These are phyloP conservation scores for Penicillium verhagenii DNA, from an alignment of 495 filamentous ascomycete species.

Conservation along the genomic window DNA sequence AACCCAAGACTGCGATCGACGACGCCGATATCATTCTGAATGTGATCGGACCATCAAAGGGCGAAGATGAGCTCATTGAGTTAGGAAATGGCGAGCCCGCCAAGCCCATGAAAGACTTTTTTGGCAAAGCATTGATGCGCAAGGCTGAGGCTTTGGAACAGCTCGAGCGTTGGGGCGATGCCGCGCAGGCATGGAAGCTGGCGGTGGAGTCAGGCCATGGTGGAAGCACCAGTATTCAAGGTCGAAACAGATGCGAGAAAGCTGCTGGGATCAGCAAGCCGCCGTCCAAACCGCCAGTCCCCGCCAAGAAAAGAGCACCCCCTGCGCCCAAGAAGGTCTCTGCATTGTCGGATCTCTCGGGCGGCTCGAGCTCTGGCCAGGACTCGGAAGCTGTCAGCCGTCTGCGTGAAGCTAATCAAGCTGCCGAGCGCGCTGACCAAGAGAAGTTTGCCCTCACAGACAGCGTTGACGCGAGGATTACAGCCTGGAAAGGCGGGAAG, in stretches of 20 bases:
- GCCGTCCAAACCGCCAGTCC: conserved; percentile 31
- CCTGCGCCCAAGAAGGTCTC: conserved; percentile 41
- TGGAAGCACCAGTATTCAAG: conserved; percentile 76
- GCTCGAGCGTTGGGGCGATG: conserved; percentile 90
- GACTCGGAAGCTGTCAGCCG: conserved; percentile 66
- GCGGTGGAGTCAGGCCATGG: conserved; percentile 84
- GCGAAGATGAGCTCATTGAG: conserved; percentile 75
- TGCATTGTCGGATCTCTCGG: conserved; percentile 48
- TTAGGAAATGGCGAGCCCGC: conserved; percentile 60
- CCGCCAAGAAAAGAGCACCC: conserved; percentile 37
- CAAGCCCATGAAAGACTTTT: conserved; percentile 91
- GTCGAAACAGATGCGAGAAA: conserved; percentile 87
- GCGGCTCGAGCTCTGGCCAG: conserved; percentile 21
- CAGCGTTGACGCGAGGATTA: conserved; percentile 72
- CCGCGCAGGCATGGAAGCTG: conserved; percentile 71
- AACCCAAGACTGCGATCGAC: conserved; percentile 76
- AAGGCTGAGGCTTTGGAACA: conserved; percentile 96
- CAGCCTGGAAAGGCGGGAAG: conserved; percentile 82
- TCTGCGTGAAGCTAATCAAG: conserved; percentile 77
- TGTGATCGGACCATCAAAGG: conserved; percentile 75
- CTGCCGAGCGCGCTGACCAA: conserved; percentile 78
- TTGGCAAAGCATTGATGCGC: conserved; percentile 84
- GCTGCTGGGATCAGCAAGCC: conserved; percentile 62
- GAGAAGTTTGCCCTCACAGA: conserved; percentile 91
- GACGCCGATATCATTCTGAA: conserved; percentile 80